Conservation (phyloP, 2,329 filamentous ascomycete genomes). For the Aspergillus terreus region DNA sequence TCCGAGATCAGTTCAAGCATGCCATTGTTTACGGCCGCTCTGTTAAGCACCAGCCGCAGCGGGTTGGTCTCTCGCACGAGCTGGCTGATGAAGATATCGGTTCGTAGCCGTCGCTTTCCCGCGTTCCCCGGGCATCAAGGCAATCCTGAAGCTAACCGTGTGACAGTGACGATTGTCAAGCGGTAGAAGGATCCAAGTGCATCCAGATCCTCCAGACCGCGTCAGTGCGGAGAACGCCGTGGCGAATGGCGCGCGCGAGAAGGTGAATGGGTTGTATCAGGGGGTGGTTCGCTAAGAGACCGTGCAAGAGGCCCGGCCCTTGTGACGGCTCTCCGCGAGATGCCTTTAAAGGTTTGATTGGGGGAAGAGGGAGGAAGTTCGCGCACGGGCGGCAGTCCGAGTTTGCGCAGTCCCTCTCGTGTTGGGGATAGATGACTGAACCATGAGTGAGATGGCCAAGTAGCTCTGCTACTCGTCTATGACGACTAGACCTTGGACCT, state of each 20-base stretch:
- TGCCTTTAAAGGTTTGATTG: constrained; percentile 21
- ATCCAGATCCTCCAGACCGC: constrained; percentile 18
- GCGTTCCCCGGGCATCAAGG: neutral
- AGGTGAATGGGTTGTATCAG: constrained; percentile 14
- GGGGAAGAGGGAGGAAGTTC: constrained; percentile 11
- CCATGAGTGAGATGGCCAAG: constrained; percentile 8
- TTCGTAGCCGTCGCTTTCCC: constrained; percentile 46
- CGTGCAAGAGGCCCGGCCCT: constrained; percentile 23
- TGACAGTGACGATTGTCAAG: constrained; percentile 64
- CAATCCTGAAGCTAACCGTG: constrained; percentile 20
- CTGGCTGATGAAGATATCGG: constrained; percentile 96
- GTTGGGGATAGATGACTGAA: constrained; percentile 15
- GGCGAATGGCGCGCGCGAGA: constrained; percentile 24
- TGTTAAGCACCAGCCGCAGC: constrained; percentile 97
- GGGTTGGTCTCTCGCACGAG: constrained; percentile 86
- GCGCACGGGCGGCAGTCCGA: constrained; percentile 20
- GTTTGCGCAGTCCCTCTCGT: constrained; percentile 16
- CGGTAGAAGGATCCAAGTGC: constrained; percentile 46
- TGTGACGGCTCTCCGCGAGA: constrained; percentile 27
- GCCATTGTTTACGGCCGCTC: constrained; percentile 97
- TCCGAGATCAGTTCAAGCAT: constrained; percentile 90
- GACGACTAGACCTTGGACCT: constrained; percentile 10
- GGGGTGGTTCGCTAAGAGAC: constrained; percentile 17
- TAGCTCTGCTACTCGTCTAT: constrained; percentile 14
- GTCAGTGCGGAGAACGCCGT: constrained; percentile 24